A percentile compares a stretch with the other conserved stretches of the same genome.
phyloP scores from a whole-genome alignment of 805 yeast genomes.

The Wickerhamia fluorescens region DNA sequence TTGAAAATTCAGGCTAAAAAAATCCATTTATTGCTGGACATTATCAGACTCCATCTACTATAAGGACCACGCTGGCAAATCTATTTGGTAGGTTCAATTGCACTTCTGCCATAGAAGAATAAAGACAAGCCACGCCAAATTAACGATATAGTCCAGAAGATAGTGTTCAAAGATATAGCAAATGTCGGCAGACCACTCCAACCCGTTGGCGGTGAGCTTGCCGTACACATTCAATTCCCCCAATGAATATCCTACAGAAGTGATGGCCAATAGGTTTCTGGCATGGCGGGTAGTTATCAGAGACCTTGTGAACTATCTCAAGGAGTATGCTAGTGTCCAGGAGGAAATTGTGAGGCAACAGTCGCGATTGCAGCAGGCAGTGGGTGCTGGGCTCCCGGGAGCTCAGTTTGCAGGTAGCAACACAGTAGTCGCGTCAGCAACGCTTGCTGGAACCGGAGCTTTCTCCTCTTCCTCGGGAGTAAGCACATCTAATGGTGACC shows the following conservation, averaged over 20 bases:
- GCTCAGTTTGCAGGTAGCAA: conserved; percentile 12
- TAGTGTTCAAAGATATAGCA: too few relatives aligned
- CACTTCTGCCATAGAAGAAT: too few relatives aligned
- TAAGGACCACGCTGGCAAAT: too few relatives aligned
- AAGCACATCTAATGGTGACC: conserved; percentile 8
- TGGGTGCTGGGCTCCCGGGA: conserved; percentile 9
- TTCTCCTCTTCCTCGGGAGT: conserved; percentile 2
- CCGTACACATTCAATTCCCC: conserved; percentile 28
- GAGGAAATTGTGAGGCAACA: conserved; percentile 87
- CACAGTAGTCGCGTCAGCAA: conserved; percentile 17
- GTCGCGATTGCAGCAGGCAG: conserved; percentile 71
- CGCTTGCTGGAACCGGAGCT: conserved; percentile 3
- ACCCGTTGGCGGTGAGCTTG: conserved; percentile 34
- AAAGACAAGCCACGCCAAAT: too few relatives aligned
- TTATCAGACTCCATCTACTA: too few relatives aligned
- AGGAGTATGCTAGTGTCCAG: conserved; percentile 76
- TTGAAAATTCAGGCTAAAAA: too few relatives aligned
- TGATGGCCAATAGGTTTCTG: conserved; percentile 72
- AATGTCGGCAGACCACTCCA: too few relatives aligned
- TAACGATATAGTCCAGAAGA: too few relatives aligned
- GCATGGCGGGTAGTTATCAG: conserved; percentile 81
- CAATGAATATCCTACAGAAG: conserved; percentile 69
- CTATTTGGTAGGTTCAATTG: too few relatives aligned
- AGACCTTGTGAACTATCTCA: conserved; percentile 66
- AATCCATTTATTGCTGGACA: too few relatives aligned